A percentile compares a stretch with the other conserved stretches of the same genome.
Conservation (phyloP, 176 grass and related monocot genomes). For the Musa acuminata region DNA sequence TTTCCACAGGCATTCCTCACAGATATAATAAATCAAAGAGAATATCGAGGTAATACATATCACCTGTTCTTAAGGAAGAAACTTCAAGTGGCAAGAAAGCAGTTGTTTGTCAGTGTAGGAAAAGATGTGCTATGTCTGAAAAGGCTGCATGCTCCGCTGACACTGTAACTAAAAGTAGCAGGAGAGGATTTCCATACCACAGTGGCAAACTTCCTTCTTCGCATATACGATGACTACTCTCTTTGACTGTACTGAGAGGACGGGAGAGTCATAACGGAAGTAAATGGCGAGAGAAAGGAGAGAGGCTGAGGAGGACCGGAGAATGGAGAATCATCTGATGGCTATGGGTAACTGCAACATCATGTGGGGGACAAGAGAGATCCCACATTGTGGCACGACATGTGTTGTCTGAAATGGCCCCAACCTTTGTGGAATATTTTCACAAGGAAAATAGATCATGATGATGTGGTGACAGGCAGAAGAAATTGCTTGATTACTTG, state of each 20-base stretch:
- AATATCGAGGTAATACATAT: no score
- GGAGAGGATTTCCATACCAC: not conserved
- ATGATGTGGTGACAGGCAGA: not conserved
- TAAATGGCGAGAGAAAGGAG: not conserved
- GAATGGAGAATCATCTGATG: constrained; percentile 54
- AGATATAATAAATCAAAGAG: no score
- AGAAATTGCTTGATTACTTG: not conserved
- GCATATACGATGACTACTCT: constrained; percentile 17
- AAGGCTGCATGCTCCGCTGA: not conserved
- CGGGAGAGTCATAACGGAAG: constrained; percentile 16
- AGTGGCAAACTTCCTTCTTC: not conserved
- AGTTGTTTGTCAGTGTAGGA: not conserved
- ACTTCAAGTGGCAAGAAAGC: no score
- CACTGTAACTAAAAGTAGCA: not conserved
- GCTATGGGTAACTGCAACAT: constrained; percentile 86
- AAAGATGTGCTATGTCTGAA: not conserved
- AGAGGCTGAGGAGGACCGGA: no score
- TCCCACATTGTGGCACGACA: not conserved
- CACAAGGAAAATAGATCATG: not conserved
- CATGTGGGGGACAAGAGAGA: constrained; percentile 3
- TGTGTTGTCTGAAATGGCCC: not conserved
- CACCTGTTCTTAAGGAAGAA: no score
- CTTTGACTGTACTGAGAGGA: constrained; percentile 28
- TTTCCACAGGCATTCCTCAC: no score
- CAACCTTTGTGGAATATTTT: not conserved